Percentiles rank a stretch among this genome's conserved stretches.
Conservation (phyloP, 208 protist genomes). For the Trypanosoma grayi region DNA sequence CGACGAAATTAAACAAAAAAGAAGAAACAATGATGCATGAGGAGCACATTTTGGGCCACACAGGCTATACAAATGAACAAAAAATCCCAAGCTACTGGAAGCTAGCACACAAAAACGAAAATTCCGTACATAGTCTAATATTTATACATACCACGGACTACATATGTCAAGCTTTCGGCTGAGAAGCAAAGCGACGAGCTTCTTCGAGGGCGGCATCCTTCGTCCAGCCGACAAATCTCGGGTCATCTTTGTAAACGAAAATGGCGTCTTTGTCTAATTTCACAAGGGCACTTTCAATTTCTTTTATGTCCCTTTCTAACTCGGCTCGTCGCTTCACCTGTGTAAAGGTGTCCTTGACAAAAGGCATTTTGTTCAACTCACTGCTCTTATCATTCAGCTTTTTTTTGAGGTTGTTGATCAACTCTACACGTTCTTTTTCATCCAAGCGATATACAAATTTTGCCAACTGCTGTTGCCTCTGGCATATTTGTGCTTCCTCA, state of each 20-base stretch:
- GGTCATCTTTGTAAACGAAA: conserved; percentile 88
- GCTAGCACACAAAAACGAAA: conserved; percentile 4
- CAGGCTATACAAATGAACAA: no score
- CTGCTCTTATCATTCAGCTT: conserved; percentile 61
- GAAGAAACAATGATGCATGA: conserved; percentile 13
- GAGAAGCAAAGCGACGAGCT: conserved; percentile 30
- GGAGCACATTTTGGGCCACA: no score
- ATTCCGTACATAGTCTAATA: no score
- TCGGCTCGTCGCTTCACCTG: conserved; percentile 58
- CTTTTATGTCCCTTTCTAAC: conserved; percentile 65
- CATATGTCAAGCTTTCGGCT: conserved; percentile 6
- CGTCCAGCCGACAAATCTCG: conserved; percentile 63
- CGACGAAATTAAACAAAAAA: not conserved
- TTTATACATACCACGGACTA: conserved; percentile 10
- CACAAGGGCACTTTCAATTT: conserved; percentile 73
- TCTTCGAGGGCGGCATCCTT: conserved; percentile 79
- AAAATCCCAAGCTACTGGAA: conserved; percentile 11
- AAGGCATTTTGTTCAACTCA: conserved; percentile 81
- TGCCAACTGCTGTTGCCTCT: conserved; percentile 30
- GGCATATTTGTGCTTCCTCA: conserved; percentile 45
- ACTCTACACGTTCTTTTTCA: conserved; percentile 64
- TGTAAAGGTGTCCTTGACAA: conserved; percentile 75
- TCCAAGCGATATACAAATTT: conserved; percentile 76
- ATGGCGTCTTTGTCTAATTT: conserved; percentile 86
- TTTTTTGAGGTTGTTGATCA: conserved; percentile 67